Conservation (phyloP, 495 filamentous ascomycete species). For the Parachaetomium inaequale region DNA sequence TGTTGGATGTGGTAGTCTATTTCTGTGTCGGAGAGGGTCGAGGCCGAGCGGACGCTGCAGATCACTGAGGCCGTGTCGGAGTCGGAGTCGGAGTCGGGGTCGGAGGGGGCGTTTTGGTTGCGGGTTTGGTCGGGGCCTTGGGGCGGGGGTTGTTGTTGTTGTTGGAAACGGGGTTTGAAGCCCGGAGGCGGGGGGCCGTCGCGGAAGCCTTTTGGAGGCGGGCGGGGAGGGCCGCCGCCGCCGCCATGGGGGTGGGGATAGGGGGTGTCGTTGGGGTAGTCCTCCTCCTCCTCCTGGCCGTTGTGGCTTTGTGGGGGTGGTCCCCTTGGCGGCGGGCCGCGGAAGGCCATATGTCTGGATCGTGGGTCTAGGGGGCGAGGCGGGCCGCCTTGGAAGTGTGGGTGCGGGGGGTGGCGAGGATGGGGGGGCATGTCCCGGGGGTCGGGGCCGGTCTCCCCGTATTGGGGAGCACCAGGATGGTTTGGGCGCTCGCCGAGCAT, state of each 20-base stretch:
- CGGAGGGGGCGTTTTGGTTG: neutral
- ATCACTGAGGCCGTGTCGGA: slow-evolving; percentile 25
- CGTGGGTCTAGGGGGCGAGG: too few relatives aligned
- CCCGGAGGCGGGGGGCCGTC: too few relatives aligned
- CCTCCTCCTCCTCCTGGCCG: neutral
- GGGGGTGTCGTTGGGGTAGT: neutral
- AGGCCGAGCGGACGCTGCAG: slow-evolving; percentile 34
- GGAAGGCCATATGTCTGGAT: too few relatives aligned
- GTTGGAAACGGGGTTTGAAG: too few relatives aligned
- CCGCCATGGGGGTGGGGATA: too few relatives aligned
- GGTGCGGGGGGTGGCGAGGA: neutral
- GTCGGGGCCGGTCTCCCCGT: neutral
- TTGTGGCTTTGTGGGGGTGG: neutral
- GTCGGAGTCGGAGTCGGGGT: neutral
- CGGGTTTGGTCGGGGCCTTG: too few relatives aligned
- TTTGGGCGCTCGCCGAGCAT: slow-evolving; percentile 12
- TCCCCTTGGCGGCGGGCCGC: neutral
- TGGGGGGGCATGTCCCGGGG: neutral
- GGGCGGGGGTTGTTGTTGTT: too few relatives aligned
- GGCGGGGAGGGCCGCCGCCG: too few relatives aligned
- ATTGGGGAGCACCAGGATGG: too few relatives aligned
- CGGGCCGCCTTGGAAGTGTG: neutral
- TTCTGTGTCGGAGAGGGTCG: slow-evolving; percentile 36
- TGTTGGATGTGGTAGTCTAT: slow-evolving; percentile 32
- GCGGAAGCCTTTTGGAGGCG: too few relatives aligned